Evolutionary conservation across 345 rosid species (phyloP), one percentile per base, ranked within the genome.

Genomic region (Camelina laxa): DNA sequence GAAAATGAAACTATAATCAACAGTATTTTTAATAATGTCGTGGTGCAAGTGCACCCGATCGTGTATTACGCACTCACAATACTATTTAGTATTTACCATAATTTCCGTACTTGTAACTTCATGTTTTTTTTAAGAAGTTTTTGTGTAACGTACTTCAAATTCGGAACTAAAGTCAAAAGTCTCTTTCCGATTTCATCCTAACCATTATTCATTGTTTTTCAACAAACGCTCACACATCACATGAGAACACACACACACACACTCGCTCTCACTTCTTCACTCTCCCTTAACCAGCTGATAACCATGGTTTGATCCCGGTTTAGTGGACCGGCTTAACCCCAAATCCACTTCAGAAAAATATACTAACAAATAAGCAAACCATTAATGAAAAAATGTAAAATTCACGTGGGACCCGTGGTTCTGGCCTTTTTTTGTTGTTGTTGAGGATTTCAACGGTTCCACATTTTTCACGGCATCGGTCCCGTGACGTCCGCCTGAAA

Each of bases 401-500:
- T 53, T 76, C 75, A 69, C 80, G 30, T 70, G 70, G 71, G 80
- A 54, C 75, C 53, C 65, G 69, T 27, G 74, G 36, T 7, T 53
- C 35, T 75, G 45, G 41, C 51, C 36, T 33, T 54, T 55, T 31
- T 31, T 16, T 19, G 13, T 7, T 33, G 7, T 31, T 31, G 27
- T 19, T 22, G 7, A 67, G 41, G 27, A 57, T 12, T 50, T 69
- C 22, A 75, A 58, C 67, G 44, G 69, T 68, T 70, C 39, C 80
- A 65, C 58, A 70, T 15, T 53, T 51, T 57, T 41, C 51, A 65
- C 67, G 64, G 73, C 61, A 78, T 57, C 66, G 60, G 17, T 19
- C 44, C 80, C 73, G 80, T 71, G 62, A 58, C 75, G 69, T 53
- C 69, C 62, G 76, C 22, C 60, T 63, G 66, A 67, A 59, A 67